Conservation (phyloP, 169 alveolate species). For the Cryptosporidium ubiquitum region DNA sequence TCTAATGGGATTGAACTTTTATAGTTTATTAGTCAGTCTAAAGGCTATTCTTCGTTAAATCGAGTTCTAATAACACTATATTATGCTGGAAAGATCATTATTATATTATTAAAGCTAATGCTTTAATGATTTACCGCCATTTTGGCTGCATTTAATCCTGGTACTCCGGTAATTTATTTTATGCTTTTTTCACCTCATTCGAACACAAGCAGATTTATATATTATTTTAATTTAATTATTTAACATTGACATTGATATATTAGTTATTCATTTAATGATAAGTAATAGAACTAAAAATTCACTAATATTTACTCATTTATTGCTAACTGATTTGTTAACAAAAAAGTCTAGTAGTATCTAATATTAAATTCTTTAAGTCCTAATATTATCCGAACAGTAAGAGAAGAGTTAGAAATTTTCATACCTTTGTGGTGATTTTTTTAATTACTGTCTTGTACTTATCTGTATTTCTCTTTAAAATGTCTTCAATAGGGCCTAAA, state of each 20-base stretch:
- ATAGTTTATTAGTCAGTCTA: neutral
- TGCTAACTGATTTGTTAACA: neutral
- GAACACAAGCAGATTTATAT: neutral
- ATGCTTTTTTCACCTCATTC: neutral
- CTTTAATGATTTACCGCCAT: neutral
- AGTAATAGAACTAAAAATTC: constrained; percentile 17
- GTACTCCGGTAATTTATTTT: neutral
- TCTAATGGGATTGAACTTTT: constrained; percentile 56
- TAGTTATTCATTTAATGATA: constrained; percentile 11
- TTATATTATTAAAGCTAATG: neutral
- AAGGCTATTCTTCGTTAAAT: neutral
- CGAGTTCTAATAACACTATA: neutral
- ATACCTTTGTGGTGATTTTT: constrained; percentile 44
- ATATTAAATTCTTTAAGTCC: neutral
- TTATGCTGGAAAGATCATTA: neutral
- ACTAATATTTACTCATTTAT: neutral
- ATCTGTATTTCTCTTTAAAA: constrained; percentile 91
- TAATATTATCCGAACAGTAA: neutral
- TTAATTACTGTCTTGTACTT: constrained; percentile 84
- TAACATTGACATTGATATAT: neutral
- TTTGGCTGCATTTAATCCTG: neutral
- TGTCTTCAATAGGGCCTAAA: constrained; percentile 95
- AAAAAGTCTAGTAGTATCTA: neutral
- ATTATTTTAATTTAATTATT: neutral
- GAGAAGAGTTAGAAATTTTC: neutral